Evolutionary conservation across 805 yeast species (phyloP), one percentile per base, ranked within the genome.

Genomic region (Kazachstania martiniae): DNA sequence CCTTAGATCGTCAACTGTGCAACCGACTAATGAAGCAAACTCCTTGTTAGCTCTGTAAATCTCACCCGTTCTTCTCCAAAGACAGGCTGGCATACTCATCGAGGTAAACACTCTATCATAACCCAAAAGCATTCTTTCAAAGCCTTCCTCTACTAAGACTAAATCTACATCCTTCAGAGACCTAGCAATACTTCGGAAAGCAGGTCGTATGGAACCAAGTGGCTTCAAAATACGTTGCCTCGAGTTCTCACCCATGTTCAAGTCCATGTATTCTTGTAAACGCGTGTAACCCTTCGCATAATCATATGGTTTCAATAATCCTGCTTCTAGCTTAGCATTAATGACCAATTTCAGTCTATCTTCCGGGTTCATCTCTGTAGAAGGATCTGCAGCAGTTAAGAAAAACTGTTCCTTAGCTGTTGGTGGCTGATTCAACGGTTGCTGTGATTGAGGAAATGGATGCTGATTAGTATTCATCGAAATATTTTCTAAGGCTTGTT

Each of bases 21-120:
- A 94, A 14, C 86, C 94, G 2, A 89, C 95, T 34, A 89, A 58
- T 1, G 87, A 80, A 0, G 96, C 97, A 70, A 89, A 89, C 53
- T 89, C 97, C 52, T 87, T 86, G 56, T 89, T 89, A 1, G 95
- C 97, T 39, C 96, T 60, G 47, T 84, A 89, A 3, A 89, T 89
- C 44, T 89, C 97, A 2, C 97, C 97, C 0, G 97, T 87, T 46
- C 97, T 76, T 52, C 97, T 65, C 96, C 97, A 89, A 18, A 89
- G 65, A 59, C 97, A 89, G 1, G 96, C 95, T 2, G 97, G 97
- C 39, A 89, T 85, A 5, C 96, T 95, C 95, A 89, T 86, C 4
- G 94, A 80, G 0, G 96, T 86, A 60, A 89, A 89, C 3, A 89
- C 95, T 22, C 97, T 67, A 53, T 89, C 97, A 49, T 89, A 86